Evolutionary conservation across 2,329 filamentous ascomycete species (phyloP).

Genomic region (Chrysoporthe austroafricana): DNA sequence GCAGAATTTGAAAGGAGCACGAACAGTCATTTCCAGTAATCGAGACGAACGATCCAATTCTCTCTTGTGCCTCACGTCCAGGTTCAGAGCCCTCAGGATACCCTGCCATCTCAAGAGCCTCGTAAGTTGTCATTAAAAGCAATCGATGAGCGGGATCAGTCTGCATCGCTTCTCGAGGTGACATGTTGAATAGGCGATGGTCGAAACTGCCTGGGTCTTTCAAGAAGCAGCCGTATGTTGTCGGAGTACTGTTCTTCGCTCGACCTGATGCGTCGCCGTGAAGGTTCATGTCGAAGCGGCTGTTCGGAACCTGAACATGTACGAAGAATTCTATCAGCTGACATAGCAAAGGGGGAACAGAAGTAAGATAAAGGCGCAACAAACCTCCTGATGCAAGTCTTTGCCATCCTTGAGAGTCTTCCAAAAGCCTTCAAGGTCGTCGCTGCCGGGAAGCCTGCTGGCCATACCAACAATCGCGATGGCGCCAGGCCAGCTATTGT

Average conservation of each 20-base stretch:
- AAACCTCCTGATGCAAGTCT: neutral
- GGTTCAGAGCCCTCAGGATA: neutral
- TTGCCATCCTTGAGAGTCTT: neutral
- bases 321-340: neutral
- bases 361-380: neutral
- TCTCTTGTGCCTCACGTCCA: too few relatives aligned
- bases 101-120: conserved; percentile 17
- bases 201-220: conserved; percentile 7
- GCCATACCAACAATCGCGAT: conserved; percentile 15
- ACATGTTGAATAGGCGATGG: conserved; percentile 1
- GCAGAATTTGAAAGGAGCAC: too few relatives aligned
- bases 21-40: too few relatives aligned
- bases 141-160: conserved; percentile 10
- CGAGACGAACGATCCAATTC: too few relatives aligned
- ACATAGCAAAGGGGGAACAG: too few relatives aligned
- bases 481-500: neutral
- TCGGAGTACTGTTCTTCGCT: neutral
- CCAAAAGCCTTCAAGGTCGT: conserved; percentile 1
- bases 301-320: neutral
- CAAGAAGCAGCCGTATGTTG: neutral
- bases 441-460: neutral
- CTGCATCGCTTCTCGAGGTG: conserved; percentile 3
- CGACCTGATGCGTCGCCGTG: conserved; percentile 3
- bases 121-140: conserved; percentile 16
- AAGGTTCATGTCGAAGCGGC: conserved; percentile 10